Percentiles rank a stretch among this genome's conserved stretches.
phyloP scores from a whole-genome alignment of 164 flowering plant species.

The Taxillus chinensis region DNA sequence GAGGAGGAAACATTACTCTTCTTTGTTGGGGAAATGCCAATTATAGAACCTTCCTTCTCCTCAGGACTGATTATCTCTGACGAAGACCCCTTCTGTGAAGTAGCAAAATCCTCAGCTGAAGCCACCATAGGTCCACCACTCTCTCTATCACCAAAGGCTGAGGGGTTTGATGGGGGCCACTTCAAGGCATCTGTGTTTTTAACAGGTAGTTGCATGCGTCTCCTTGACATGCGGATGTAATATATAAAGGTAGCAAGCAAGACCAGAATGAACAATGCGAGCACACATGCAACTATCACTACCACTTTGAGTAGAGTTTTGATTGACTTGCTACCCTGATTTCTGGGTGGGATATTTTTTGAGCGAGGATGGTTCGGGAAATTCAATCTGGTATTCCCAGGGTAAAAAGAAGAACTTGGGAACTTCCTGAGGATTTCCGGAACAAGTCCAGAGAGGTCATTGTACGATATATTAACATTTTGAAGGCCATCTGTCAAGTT shows the following conservation, averaged over 20 bases:
- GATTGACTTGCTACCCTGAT: constrained; percentile 29
- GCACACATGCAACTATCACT: constrained; percentile 54
- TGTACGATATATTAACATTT: constrained; percentile 73
- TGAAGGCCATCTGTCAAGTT: constrained; percentile 51
- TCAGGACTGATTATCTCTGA: constrained; percentile 67
- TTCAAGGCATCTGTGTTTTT: constrained; percentile 26
- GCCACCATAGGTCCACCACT: constrained; percentile 46
- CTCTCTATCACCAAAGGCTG: constrained; percentile 40
- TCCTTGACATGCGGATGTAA: constrained; percentile 45
- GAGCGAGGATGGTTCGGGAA: constrained; percentile 54
- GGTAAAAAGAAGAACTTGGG: constrained; percentile 73
- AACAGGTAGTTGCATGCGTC: constrained; percentile 18
- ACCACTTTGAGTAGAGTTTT: constrained; percentile 50
- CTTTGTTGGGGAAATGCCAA: constrained; percentile 72
- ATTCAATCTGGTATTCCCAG: constrained; percentile 55
- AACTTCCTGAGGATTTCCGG: constrained; percentile 72
- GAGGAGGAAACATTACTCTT: constrained; percentile 67
- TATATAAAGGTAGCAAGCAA: constrained; percentile 55
- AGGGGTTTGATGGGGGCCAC: constrained; percentile 23
- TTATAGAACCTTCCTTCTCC: constrained; percentile 45
- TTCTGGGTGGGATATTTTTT: constrained; percentile 16
- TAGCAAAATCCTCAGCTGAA: constrained; percentile 65
- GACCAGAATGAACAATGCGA: constrained; percentile 47
- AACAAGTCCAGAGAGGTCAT: constrained; percentile 80
- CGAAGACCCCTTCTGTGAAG: constrained; percentile 64